Conservation (phyloP, 345 rosid genomes). For the Murraya paniculata region DNA sequence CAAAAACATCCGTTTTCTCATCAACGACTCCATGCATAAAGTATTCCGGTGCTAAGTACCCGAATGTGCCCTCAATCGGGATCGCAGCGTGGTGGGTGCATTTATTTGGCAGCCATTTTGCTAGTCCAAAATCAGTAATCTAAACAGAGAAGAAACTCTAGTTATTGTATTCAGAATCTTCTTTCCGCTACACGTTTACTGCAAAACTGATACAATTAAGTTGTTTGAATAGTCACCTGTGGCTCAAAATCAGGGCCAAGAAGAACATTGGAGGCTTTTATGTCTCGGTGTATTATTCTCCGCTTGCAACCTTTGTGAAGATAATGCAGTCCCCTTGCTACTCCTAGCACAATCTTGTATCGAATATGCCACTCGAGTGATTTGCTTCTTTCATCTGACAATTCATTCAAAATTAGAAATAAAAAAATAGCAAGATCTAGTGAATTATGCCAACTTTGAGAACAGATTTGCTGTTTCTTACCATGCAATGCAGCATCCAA, state of each 20-base stretch:
- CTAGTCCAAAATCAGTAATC: slow-evolving; percentile 97
- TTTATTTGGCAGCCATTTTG: slow-evolving; percentile 93
- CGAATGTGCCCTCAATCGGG: slow-evolving; percentile 97
- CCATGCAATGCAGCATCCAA: slow-evolving; percentile 77
- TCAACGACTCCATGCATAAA: slow-evolving; percentile 93
- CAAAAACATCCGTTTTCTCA: slow-evolving; percentile 88
- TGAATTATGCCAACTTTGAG: not conserved
- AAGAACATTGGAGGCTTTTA: slow-evolving; percentile 87
- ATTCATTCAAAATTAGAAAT: not conserved
- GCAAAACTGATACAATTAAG: not conserved
- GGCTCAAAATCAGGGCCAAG: slow-evolving; percentile 89
- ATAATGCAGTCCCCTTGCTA: slow-evolving; percentile 82
- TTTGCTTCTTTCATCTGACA: slow-evolving; percentile 34
- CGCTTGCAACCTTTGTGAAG: slow-evolving; percentile 87
- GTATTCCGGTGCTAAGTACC: slow-evolving; percentile 93
- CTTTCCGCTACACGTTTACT: not conserved
- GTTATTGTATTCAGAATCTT: not conserved
- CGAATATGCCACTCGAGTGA: slow-evolving; percentile 67
- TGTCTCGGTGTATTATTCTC: slow-evolving; percentile 90
- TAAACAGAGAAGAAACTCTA: slow-evolving; percentile 6
- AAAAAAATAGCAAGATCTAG: not conserved
- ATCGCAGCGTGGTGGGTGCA: slow-evolving; percentile 89
- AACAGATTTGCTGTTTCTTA: slow-evolving; percentile 21
- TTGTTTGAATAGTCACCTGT: slow-evolving; percentile 45
- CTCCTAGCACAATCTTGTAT: slow-evolving; percentile 75